Percentiles rank a stretch among this genome's conserved stretches.
phyloP scores from a whole-genome alignment of 805 yeast genomes.

The Starmera amethionina region DNA sequence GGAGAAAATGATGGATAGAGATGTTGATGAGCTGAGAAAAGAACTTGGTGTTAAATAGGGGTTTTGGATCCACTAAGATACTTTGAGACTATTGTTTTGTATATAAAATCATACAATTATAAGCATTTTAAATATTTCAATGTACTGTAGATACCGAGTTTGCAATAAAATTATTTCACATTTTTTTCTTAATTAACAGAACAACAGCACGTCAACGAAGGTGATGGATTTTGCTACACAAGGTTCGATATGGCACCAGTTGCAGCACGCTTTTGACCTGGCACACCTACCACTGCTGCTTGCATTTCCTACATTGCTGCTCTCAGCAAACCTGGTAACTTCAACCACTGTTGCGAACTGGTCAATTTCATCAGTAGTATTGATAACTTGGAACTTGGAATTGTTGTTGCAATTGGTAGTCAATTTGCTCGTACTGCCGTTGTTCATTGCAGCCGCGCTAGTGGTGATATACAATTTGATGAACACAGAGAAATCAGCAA shows the following conservation, averaged over 20 bases:
- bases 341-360: neutral
- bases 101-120: too few species aligned
- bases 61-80: too few species aligned
- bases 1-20: constrained; percentile 73
- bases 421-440: neutral
- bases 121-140: too few species aligned
- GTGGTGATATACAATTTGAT: neutral
- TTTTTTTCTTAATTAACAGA: too few species aligned
- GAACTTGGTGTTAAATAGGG: constrained; percentile 47
- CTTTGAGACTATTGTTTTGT: too few species aligned
- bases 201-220: too few species aligned
- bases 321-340: constrained; percentile 12
- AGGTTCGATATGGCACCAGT: too few species aligned
- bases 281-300: constrained; percentile 12
- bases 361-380: neutral
- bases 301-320: constrained; percentile 17
- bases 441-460: neutral
- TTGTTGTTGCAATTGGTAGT: neutral
- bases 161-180: too few species aligned
- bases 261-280: neutral
- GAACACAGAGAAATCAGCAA: neutral
- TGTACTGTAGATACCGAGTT: too few species aligned
- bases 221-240: too few species aligned
- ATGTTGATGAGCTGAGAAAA: constrained; percentile 59
- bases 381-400: neutral